phyloP scores from a whole-genome alignment of 192 early-diverging fungal species.

The Coemansia sp. region DNA sequence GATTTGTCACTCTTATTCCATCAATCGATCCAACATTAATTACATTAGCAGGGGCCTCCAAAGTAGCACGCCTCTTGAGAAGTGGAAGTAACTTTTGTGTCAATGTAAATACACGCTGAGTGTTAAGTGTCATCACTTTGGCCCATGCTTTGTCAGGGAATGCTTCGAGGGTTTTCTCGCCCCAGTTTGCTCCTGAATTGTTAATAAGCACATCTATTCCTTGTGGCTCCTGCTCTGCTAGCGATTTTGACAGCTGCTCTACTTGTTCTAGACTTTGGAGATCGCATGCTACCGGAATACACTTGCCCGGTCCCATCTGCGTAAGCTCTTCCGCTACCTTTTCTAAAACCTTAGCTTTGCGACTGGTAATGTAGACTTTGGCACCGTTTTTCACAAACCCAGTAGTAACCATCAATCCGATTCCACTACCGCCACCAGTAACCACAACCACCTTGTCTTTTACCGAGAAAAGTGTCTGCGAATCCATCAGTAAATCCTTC shows the following conservation, averaged over 20 bases:
- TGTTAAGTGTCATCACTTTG: constrained; percentile 83
- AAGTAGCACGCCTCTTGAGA: constrained; percentile 59
- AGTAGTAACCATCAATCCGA: constrained; percentile 59
- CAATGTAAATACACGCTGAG: constrained; percentile 77
- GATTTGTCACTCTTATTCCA: constrained; percentile 55
- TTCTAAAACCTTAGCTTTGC: constrained; percentile 64
- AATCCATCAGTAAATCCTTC: constrained; percentile 45
- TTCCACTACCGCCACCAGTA: constrained; percentile 70
- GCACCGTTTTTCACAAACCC: constrained; percentile 85
- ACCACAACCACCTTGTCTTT: constrained; percentile 79
- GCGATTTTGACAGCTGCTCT: constrained; percentile 56
- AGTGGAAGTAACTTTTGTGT: constrained; percentile 73
- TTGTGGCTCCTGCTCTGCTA: constrained; percentile 59
- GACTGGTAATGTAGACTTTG: constrained; percentile 86
- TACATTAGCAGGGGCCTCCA: constrained; percentile 65
- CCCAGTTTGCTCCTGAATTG: constrained; percentile 70
- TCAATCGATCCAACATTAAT: constrained; percentile 89
- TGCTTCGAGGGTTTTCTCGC: constrained; percentile 30
- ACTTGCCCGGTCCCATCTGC: constrained; percentile 66
- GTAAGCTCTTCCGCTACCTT: constrained; percentile 68
- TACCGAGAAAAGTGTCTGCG: constrained; percentile 61
- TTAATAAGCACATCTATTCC: constrained; percentile 83
- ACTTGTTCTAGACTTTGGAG: constrained; percentile 62
- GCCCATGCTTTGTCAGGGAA: constrained; percentile 67
- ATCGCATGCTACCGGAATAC: constrained; percentile 72